Conservation (phyloP, 345 rosid species). For the Lepidium africanum region DNA sequence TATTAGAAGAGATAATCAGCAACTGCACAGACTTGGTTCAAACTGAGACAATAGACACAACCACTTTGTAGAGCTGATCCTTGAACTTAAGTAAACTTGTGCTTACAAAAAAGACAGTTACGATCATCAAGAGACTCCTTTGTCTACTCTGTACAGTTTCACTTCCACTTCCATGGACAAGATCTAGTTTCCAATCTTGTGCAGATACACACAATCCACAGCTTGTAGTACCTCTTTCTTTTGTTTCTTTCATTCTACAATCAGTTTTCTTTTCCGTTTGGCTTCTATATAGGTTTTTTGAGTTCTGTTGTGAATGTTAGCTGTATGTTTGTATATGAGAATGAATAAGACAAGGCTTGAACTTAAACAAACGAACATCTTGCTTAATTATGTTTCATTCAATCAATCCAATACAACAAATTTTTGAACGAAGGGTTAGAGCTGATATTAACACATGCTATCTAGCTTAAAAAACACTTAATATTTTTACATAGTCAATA, state of each 20-base stretch:
- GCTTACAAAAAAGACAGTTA: not conserved
- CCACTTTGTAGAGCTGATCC: slow-evolving; percentile 1
- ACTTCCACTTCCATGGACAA: slow-evolving; percentile 4
- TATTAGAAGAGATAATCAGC: slow-evolving; percentile 46
- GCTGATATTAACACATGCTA: too few species aligned
- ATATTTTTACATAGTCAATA: too few species aligned
- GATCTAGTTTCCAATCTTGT: slow-evolving; percentile 10
- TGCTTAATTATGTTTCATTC: too few species aligned
- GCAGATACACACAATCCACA: slow-evolving; percentile 23
- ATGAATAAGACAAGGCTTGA: slow-evolving; percentile 19
- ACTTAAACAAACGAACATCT: not conserved
- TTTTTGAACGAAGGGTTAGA: too few species aligned
- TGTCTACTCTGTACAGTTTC: slow-evolving; percentile 20
- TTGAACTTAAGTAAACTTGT: slow-evolving; percentile 1
- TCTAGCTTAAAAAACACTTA: too few species aligned
- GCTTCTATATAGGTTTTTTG: slow-evolving; percentile 17
- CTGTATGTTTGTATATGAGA: slow-evolving; percentile 11
- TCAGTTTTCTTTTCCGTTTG: slow-evolving; percentile 2
- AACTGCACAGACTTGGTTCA: slow-evolving; percentile 24
- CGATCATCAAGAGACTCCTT: not conserved
- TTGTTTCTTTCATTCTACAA: not conserved
- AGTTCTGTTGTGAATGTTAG: slow-evolving; percentile 18
- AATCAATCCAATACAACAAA: too few species aligned
- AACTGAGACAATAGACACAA: not conserved
- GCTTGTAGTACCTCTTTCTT: not conserved